Conservation (phyloP, 2,329 filamentous ascomycete species). For the Stachybotrys chlorohalonatus region DNA sequence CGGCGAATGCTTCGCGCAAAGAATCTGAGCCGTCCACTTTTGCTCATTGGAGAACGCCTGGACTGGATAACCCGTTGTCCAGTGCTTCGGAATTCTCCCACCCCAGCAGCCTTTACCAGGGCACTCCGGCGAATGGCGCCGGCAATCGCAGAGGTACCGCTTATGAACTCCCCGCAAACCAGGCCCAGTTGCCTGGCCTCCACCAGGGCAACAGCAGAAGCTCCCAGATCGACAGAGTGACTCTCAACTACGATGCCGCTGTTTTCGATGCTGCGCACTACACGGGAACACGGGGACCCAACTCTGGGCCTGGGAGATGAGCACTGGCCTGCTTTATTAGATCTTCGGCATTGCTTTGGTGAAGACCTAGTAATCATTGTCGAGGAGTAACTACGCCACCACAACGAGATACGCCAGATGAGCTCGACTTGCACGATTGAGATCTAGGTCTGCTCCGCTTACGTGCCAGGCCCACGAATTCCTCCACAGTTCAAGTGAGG, state of each 20-base stretch:
- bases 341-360: too few relatives aligned
- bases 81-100: constrained; percentile 33
- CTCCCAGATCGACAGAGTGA: constrained; percentile 22
- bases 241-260: constrained; percentile 24
- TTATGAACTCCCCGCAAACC: constrained; percentile 6
- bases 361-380: too few relatives aligned
- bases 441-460: too few relatives aligned
- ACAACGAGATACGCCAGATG: too few relatives aligned
- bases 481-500: too few relatives aligned
- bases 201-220: constrained; percentile 7
- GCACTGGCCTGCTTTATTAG: too few relatives aligned
- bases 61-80: constrained; percentile 6
- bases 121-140: constrained; percentile 28
- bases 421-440: too few relatives aligned
- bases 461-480: too few relatives aligned
- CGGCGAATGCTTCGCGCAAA: constrained; percentile 12
- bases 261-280: constrained; percentile 22
- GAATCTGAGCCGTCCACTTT: constrained; percentile 8
- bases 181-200: constrained; percentile 6
- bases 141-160: constrained; percentile 8
- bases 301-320: neutral
- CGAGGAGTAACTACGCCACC: too few relatives aligned
- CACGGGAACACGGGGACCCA: neutral
- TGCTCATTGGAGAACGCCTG: constrained; percentile 10
- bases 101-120: constrained; percentile 40